A percentile compares a stretch with the other conserved stretches of the same genome.
Evolutionary conservation across 2,329 filamentous ascomycete genomes (phyloP).

Genomic region (Colletotrichum tamarilloi): DNA sequence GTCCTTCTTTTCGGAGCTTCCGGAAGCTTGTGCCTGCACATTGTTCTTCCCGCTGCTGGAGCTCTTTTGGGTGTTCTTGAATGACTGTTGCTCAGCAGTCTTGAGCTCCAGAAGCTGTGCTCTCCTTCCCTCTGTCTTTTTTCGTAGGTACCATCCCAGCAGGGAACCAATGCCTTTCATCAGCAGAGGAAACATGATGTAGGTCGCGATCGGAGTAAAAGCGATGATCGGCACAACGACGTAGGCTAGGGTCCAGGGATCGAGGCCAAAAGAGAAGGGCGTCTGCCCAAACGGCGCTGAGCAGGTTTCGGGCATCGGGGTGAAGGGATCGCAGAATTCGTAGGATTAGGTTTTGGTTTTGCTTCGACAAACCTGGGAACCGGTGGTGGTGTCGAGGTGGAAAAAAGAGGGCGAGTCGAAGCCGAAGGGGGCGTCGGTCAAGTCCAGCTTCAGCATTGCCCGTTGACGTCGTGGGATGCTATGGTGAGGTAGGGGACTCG

Average conservation of each 20-base stretch:
- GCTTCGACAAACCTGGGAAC: neutral
- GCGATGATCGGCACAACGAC: slow-evolving; percentile 39
- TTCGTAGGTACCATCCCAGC: slow-evolving; percentile 71
- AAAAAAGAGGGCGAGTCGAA: neutral
- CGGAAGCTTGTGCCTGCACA: slow-evolving; percentile 48
- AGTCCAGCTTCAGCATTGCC: slow-evolving; percentile 29
- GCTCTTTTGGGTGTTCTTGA: slow-evolving; percentile 53
- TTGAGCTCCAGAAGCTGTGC: slow-evolving; percentile 66
- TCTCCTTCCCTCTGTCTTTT: slow-evolving; percentile 72
- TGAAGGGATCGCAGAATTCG: neutral
- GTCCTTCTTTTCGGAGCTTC: slow-evolving; percentile 52
- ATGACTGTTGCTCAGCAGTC: slow-evolving; percentile 54
- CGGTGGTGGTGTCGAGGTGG: neutral
- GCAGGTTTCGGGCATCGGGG: slow-evolving; percentile 44
- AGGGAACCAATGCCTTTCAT: slow-evolving; percentile 52
- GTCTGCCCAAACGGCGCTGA: slow-evolving; percentile 41
- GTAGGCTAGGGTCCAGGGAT: slow-evolving; percentile 41
- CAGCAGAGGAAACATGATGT: slow-evolving; percentile 50
- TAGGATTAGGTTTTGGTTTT: neutral
- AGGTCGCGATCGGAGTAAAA: slow-evolving; percentile 41
- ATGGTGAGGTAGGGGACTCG: neutral
- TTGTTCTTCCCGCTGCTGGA: slow-evolving; percentile 76
- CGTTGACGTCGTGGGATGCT: slow-evolving; percentile 26
- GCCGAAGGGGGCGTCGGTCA: slow-evolving; percentile 23
- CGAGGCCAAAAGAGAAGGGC: slow-evolving; percentile 44